Evolutionary conservation across 352 stramenopile genomes (phyloP), one percentile per base, ranked within the genome.

Genomic region (Phytopythium chamaehyphon): DNA sequence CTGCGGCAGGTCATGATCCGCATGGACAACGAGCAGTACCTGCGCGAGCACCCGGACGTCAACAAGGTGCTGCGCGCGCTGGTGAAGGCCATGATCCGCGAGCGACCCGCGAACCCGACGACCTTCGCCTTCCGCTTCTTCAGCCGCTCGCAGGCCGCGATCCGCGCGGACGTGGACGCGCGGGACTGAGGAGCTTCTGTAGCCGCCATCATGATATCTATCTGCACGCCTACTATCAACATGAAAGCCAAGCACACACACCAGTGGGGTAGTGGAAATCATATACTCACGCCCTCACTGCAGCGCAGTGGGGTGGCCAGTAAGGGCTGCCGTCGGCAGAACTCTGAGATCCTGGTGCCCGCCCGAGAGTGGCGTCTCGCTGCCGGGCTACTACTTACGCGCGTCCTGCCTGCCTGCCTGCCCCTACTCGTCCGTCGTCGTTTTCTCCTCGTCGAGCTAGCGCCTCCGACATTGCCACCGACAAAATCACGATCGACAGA

Each of bases 21-120:
- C 46, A 82, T 90, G 66, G 73, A 90, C 57, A 90, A 86, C 45
- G 76, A 90, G 58, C 75, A 86, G 48, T 88, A 88, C 51, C 57
- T 88, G 60, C 64, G 79, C 39, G 73, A 86, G 42, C 76, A 88
- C 31, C 71, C 70, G 12, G 76, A 86, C 47, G 70, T 78, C 24
- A 61, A 61, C 51, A 83, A 79, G 43, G 59, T 82, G 52, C 84
- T 78, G 61, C 74, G 74, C 6, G 70, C 76, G 21, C 57, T 87
- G 31, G 61, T 86, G 63, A 70, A 66, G 14, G 72, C 65, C 8
- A 78, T 90, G 48, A 63, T 87, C 15, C 66, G 69, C 3, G 77
- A 83, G 53, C 68, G 73, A 16, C 76, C 76, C 2, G 51, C 38
- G 18, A 75, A 90, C 36, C 49, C 66, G 3, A 81, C 60, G 31